Conservation (phyloP, 768 basidiomycete genomes). For the Mycena maculata region DNA sequence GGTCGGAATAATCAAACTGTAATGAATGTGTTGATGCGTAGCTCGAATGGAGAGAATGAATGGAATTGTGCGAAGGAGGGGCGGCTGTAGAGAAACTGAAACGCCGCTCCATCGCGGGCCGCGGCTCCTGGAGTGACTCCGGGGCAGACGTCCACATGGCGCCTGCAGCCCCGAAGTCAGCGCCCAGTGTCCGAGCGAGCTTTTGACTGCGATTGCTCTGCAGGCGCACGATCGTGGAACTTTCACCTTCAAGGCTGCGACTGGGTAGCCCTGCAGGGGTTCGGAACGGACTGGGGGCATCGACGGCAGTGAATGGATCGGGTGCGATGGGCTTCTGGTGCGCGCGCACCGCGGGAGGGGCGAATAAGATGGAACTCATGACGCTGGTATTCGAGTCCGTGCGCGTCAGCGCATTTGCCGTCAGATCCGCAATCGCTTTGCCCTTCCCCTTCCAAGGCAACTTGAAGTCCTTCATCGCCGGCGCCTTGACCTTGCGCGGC, state of each 20-base stretch:
- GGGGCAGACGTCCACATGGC: background rate
- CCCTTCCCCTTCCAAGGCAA: slow-evolving; percentile 26
- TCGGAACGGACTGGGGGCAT: background rate
- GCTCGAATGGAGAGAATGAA: no score
- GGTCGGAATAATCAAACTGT: no score
- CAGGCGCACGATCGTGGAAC: no score
- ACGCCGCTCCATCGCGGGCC: no score
- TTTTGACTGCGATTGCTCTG: background rate
- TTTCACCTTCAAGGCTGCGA: no score
- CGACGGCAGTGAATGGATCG: no score
- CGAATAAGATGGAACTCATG: slow-evolving; percentile 14
- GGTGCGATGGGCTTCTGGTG: slow-evolving; percentile 7
- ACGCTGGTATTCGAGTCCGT: slow-evolving; percentile 15
- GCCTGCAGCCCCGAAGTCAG: background rate
- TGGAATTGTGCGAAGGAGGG: no score
- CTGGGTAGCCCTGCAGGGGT: no score
- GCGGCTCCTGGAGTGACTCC: no score
- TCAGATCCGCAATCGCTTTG: background rate
- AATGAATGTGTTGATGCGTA: no score
- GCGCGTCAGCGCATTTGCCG: slow-evolving; percentile 11
- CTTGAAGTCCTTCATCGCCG: background rate
- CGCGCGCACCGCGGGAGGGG: background rate
- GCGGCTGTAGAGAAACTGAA: no score
- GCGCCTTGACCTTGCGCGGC: slow-evolving; percentile 17
- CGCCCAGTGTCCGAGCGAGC: slow-evolving; percentile 19